A percentile compares a stretch with the other conserved stretches of the same genome.
phyloP scores from a whole-genome alignment of 352 stramenopile genomes.

The Pythium oligandrum region DNA sequence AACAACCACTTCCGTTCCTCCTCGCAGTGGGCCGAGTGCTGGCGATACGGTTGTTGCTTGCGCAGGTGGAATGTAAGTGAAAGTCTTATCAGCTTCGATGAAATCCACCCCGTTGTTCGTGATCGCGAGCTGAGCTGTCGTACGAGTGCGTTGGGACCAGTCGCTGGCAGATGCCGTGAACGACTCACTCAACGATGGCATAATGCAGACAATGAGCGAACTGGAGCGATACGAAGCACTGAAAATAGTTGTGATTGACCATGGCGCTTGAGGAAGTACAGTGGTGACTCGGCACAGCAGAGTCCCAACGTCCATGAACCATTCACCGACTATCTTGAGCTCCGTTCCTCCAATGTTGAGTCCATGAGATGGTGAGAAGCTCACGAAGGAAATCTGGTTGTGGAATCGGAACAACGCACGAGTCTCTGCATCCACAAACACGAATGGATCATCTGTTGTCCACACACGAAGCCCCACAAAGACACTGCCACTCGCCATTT shows the following conservation, averaged over 20 bases:
- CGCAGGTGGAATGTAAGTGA: constrained; percentile 23
- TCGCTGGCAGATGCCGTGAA: constrained; percentile 8
- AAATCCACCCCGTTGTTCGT: constrained; percentile 57
- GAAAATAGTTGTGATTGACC: constrained; percentile 9
- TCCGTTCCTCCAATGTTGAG: constrained; percentile 26
- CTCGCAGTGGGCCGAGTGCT: constrained; percentile 15
- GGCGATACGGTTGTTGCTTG: constrained; percentile 15
- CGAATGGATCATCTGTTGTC: constrained; percentile 6
- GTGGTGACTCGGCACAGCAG: constrained; percentile 36
- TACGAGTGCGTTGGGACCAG: constrained; percentile 3
- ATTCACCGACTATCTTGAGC: constrained; percentile 18
- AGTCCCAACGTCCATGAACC: constrained; percentile 19
- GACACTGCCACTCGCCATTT: constrained; percentile 8
- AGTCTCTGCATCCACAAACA: constrained; percentile 24
- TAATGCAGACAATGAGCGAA: constrained; percentile 17
- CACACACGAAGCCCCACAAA: constrained; percentile 32
- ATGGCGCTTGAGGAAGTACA: constrained; percentile 15
- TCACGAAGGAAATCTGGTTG: constrained; percentile 15
- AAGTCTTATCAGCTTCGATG: constrained; percentile 12
- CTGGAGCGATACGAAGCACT: constrained; percentile 18
- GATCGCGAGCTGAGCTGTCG: constrained; percentile 24
- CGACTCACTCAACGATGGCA: constrained; percentile 3
- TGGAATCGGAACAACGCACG: constrained; percentile 33
- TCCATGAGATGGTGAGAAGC: constrained; percentile 30
- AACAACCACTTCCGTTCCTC: constrained; percentile 24